A percentile compares a stretch with the other conserved stretches of the same genome.
Evolutionary conservation across 2,329 filamentous ascomycete species (phyloP).

Genomic region (Alternaria metachromatica): DNA sequence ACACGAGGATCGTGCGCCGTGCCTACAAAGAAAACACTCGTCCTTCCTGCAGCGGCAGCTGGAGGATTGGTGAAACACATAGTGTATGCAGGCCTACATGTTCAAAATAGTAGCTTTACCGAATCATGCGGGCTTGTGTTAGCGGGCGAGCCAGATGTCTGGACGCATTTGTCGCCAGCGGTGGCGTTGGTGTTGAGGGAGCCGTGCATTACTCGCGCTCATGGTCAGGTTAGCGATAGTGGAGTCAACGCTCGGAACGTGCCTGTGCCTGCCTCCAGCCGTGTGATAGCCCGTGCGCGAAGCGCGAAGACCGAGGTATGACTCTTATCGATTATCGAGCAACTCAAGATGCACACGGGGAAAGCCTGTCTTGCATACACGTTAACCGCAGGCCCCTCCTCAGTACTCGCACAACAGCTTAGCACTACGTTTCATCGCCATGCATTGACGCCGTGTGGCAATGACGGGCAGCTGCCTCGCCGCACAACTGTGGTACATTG

Average conservation of each 20-base stretch:
- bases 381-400: not conserved
- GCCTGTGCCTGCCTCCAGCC: not conserved
- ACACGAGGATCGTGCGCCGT: not conserved
- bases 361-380: not conserved
- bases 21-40: not conserved
- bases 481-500: not conserved
- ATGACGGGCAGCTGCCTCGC: slow-evolving; percentile 15
- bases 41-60: not conserved
- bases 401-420: slow-evolving; percentile 3
- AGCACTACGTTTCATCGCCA: slow-evolving; percentile 2
- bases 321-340: not conserved
- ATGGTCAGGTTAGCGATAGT: not conserved
- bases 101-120: slow-evolving; percentile 9
- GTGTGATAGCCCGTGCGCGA: not conserved
- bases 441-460: slow-evolving; percentile 16
- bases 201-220: slow-evolving; percentile 13
- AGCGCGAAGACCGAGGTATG: not conserved
- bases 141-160: slow-evolving; percentile 23
- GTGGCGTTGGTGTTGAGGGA: slow-evolving; percentile 43
- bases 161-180: slow-evolving; percentile 25
- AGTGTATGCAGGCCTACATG: slow-evolving; percentile 12
- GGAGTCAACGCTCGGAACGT: not conserved
- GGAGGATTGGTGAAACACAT: slow-evolving; percentile 4
- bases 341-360: not conserved
- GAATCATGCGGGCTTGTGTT: slow-evolving; percentile 25